Conservation (phyloP, 768 basidiomycete genomes). For the Holtermanniella nyarrowii region DNA sequence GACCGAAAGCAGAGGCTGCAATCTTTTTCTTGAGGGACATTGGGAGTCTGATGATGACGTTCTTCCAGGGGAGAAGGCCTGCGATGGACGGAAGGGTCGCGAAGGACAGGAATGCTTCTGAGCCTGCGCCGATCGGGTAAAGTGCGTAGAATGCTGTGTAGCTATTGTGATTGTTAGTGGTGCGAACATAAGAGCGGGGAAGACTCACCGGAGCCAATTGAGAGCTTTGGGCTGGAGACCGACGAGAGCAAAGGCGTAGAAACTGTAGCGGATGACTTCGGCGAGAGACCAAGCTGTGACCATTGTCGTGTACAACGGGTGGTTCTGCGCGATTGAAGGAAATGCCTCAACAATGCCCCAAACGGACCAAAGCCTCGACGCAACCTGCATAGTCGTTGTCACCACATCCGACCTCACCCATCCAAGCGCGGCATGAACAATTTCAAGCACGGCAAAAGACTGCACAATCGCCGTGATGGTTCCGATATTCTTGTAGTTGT, state of each 20-base stretch:
- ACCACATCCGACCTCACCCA: slow-evolving; percentile 66
- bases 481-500: slow-evolving; percentile 50
- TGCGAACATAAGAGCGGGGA: background rate
- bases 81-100: slow-evolving; percentile 55
- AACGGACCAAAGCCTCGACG: slow-evolving; percentile 67
- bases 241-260: slow-evolving; percentile 64
- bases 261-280: slow-evolving; percentile 83
- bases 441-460: slow-evolving; percentile 70
- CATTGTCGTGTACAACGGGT: slow-evolving; percentile 81
- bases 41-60: slow-evolving; percentile 19
- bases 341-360: slow-evolving; percentile 71
- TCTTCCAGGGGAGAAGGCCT: slow-evolving; percentile 12
- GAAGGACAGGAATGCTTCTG: slow-evolving; percentile 76
- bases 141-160: slow-evolving; percentile 89
- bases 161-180: slow-evolving; percentile 42
- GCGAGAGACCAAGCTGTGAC: slow-evolving; percentile 83
- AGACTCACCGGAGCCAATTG: slow-evolving; percentile 41
- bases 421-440: slow-evolving; percentile 66
- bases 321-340: slow-evolving; percentile 54
- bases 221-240: slow-evolving; percentile 45
- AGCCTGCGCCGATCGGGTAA: slow-evolving; percentile 86
- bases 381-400: slow-evolving; percentile 70
- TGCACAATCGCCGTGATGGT: slow-evolving; percentile 61
- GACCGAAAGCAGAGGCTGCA: slow-evolving; percentile 44
- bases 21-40: slow-evolving; percentile 22